A percentile compares a stretch with the other conserved stretches of the same genome.
Evolutionary conservation across 495 filamentous ascomycete genomes (phyloP).

Genomic region (Penicillium coprophilum): DNA sequence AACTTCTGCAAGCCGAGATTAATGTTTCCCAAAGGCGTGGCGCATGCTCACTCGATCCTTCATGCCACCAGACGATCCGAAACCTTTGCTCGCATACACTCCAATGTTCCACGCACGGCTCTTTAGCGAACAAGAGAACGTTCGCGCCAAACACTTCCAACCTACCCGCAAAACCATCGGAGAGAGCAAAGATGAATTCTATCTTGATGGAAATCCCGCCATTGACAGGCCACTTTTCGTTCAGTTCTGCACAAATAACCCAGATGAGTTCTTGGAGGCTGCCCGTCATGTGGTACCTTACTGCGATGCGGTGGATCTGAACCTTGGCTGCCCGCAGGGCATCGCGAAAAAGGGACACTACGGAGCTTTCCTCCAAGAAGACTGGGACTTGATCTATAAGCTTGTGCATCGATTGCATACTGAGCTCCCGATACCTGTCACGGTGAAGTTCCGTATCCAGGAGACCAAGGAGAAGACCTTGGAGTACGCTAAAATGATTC

Average conservation of each 20-base stretch:
- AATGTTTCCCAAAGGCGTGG: constrained; percentile 67
- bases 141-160: constrained; percentile 76
- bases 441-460: constrained; percentile 90
- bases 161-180: constrained; percentile 52
- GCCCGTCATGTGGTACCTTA: constrained; percentile 74
- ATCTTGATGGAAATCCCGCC: constrained; percentile 81
- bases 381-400: constrained; percentile 75
- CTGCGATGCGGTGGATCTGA: constrained; percentile 95
- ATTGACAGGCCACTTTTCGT: constrained; percentile 88
- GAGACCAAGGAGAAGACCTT: constrained; percentile 84
- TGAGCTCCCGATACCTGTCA: constrained; percentile 74
- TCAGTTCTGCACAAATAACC: constrained; percentile 94
- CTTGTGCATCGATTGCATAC: constrained; percentile 77
- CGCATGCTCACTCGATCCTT: constrained; percentile 91
- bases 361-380: constrained; percentile 91
- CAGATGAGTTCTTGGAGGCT: constrained; percentile 71
- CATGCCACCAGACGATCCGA: constrained; percentile 60
- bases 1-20: constrained; percentile 19
- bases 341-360: constrained; percentile 90
- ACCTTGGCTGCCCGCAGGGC: constrained; percentile 96
- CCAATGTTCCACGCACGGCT: constrained; percentile 94
- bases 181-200: constrained; percentile 36
- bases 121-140: constrained; percentile 70
- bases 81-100: constrained; percentile 73
- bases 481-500: constrained; percentile 83